Evolutionary conservation across 495 filamentous ascomycete genomes (phyloP), one percentile per base, ranked within the genome.

Genomic region (Penicillium psychrofluorescens): DNA sequence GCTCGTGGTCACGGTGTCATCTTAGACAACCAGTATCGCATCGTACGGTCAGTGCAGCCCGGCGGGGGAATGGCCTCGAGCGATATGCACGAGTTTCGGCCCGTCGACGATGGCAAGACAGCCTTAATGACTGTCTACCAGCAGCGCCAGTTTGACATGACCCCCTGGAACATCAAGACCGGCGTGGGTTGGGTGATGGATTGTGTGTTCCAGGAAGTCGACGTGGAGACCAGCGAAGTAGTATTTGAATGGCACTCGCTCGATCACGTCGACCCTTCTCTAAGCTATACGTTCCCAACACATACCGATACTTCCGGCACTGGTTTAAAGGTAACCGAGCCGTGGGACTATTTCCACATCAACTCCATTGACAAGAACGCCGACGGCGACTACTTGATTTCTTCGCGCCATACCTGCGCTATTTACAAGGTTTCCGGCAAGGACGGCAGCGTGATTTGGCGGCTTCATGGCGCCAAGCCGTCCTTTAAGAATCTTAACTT

Each of bases 321-420:
- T 15, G 66, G 66, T 36, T 51, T 71, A 53, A 53, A 63, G 35
- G 57, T 65, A 33, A 55, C 52, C 45, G 55, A 73, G 47, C 72
- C 79, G 5, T 82, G 75, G 74, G 77, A 84, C 55, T 81, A 77
- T 55, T 82, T 81, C 63, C 78, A 81, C 57, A 77, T 84, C 60
- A 81, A 82, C 58, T 78, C 75, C 11, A 66, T 84, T 40, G 78
- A 81, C 51, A 80, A 79, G 56, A 72, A 78, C 53, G 35, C 36
- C 0, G 68, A 72, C 5, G 77, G 78, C 4, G 73, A 79, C 57
- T 82, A 81, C 51, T 51, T 82, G 33, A 73, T 82, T 27, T 81
- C 78, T 2, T 74, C 75, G 7, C 75, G 80, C 6, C 73, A 82
- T 50, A 73, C 72, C 1, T 74, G 70, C 53, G 66, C 75, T 28